Conservation (phyloP, 2,329 filamentous ascomycete species). For the Septoria linicola region DNA sequence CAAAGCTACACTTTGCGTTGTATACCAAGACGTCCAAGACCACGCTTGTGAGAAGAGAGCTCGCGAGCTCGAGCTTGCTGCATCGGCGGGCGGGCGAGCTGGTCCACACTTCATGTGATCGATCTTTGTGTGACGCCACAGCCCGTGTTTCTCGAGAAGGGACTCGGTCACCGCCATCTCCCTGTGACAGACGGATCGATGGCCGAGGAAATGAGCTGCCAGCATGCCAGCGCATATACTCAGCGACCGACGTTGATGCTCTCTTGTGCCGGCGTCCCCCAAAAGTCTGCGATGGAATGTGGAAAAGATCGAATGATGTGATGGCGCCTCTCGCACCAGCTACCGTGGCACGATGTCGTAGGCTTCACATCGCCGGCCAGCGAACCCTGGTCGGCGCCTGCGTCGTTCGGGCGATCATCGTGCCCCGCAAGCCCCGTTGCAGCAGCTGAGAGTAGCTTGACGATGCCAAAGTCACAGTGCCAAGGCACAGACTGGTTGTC, state of each 20-base stretch:
- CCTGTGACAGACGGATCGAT: not conserved
- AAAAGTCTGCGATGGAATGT: not conserved
- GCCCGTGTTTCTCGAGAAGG: not conserved
- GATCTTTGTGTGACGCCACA: not conserved
- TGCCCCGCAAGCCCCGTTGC: not conserved
- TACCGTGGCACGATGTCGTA: constrained; percentile 18
- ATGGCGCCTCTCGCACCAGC: constrained; percentile 3
- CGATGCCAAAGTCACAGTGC: not conserved
- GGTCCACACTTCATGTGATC: constrained; percentile 14
- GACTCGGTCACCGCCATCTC: constrained; percentile 4
- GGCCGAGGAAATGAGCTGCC: not conserved
- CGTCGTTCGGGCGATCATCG: not conserved
- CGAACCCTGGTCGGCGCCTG: not conserved
- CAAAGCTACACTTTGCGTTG: constrained; percentile 13
- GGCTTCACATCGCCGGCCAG: constrained; percentile 8
- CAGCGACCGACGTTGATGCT: not conserved
- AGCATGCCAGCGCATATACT: not conserved
- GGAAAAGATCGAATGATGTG: not conserved
- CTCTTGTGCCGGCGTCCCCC: constrained; percentile 3
- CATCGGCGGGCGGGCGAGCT: not conserved
- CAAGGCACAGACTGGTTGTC: not conserved
- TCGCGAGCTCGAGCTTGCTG: constrained; percentile 19
- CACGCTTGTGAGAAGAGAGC: too few relatives aligned
- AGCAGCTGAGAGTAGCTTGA: not conserved
- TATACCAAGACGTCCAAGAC: constrained; percentile 13